A percentile compares a stretch with the other conserved stretches of the same genome.
Evolutionary conservation across 1,284 basidiomycete genomes (phyloP).

Genomic region (Clitocybe nebularis): DNA sequence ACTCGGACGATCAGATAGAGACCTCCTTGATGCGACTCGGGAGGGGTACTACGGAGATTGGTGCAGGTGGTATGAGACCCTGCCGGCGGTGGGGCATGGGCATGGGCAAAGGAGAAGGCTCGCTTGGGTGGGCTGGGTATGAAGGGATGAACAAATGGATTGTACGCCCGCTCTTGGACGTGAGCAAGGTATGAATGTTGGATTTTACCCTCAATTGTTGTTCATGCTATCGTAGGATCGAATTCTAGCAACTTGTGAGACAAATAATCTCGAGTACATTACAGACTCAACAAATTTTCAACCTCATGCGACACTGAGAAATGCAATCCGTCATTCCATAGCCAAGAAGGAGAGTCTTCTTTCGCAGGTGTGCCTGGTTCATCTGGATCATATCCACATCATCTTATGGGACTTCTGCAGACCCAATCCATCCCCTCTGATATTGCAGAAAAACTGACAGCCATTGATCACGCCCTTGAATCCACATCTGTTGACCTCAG

Average conservation of each 20-base stretch:
- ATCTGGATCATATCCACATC: background rate
- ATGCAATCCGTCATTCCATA: slow-evolving; percentile 56
- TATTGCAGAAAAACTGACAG: slow-evolving; percentile 26
- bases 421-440: slow-evolving; percentile 21
- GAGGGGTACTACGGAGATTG: slow-evolving; percentile 48
- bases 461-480: slow-evolving; percentile 28
- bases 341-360: slow-evolving; percentile 12
- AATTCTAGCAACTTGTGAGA: slow-evolving; percentile 69
- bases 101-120: slow-evolving; percentile 23
- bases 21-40: slow-evolving; percentile 68
- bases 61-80: slow-evolving; percentile 61
- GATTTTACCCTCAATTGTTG: slow-evolving; percentile 2
- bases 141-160: slow-evolving; percentile 65
- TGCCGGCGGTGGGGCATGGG: slow-evolving; percentile 78
- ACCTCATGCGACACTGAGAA: slow-evolving; percentile 63
- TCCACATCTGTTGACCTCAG: slow-evolving; percentile 27
- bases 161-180: slow-evolving; percentile 59
- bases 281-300: slow-evolving; percentile 70
- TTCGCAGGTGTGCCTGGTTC: slow-evolving; percentile 12
- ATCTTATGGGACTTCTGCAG: slow-evolving; percentile 2
- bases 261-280: slow-evolving; percentile 54
- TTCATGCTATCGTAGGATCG: slow-evolving; percentile 49
- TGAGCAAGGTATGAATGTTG: slow-evolving; percentile 54
- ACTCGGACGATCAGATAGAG: slow-evolving; percentile 77
- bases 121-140: slow-evolving; percentile 40